Base-by-base conservation (phyloP, 306 rosid genomes). In the Cicer pinnatifidum region DNA sequence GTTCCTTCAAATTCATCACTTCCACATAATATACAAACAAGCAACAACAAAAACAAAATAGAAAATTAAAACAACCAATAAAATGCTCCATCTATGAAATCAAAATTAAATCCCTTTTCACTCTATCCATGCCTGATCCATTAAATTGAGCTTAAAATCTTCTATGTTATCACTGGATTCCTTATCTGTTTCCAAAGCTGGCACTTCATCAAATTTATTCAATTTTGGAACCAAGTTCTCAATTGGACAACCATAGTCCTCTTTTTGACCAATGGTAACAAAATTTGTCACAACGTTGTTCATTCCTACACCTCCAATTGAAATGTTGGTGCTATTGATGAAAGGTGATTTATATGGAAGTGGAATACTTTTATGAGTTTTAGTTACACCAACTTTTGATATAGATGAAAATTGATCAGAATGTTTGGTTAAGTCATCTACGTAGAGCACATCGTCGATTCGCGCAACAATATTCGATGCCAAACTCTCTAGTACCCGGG, bases 401-500 rank as follows among this genome's bases (percentile, higher is more conserved):
- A 91, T 76, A 7, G 88, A 68, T 15, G 90, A 69, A 75, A 86
- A 80, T 54, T 78, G 86, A 86, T 89, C 90, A 7, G 94, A 85
- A 74, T 85, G 85, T 64, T 90, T 91, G 6, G 86, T 88, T 65
- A 91, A 74, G 82, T 93, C 91, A 44, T 91, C 97, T 1, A 93
- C 97, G 6, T 89, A 88, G 12, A 91, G 86, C n/a, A 93, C 81
- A 83, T 93, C 98, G 43, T 91, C 98, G 0, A 93, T 88, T 1
- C 98, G 89, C 16, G 98, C 96, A 9, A 89, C 83, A 0, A 93
- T 87, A 28, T 91, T 93, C 8, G 83, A 93, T 20, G 98, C 94
- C 73, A 93, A 82, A 84, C 97, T 93, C 90, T 93, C 98, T 75
- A 93, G 67, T 37, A 91, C 96, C 72, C 98, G 76, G 0, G 98